phyloP scores from a whole-genome alignment of 495 filamentous ascomycete genomes.

The Penicillium fimorum region DNA sequence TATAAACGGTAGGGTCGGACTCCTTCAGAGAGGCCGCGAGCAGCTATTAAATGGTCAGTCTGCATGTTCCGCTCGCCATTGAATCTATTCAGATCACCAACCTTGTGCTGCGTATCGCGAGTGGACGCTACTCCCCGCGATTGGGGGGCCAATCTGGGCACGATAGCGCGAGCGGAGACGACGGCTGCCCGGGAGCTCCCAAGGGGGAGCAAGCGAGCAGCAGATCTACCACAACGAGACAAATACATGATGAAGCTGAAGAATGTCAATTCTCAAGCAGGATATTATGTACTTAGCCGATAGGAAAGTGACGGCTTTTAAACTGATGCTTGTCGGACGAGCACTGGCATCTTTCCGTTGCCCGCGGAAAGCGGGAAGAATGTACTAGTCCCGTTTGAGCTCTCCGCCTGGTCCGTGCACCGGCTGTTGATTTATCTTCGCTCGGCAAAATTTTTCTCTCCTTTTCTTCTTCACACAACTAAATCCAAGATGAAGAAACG shows the following conservation, averaged over 20 bases:
- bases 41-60: slow-evolving; percentile 51
- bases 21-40: slow-evolving; percentile 75
- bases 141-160: slow-evolving; percentile 25
- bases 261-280: slow-evolving; percentile 5
- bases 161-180: slow-evolving; percentile 21
- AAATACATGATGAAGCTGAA: slow-evolving; percentile 36
- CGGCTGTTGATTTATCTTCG: slow-evolving; percentile 16
- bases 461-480: slow-evolving; percentile 51
- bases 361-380: slow-evolving; percentile 44
- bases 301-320: slow-evolving; percentile 28
- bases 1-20: slow-evolving; percentile 80
- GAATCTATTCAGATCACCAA: slow-evolving; percentile 12
- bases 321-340: slow-evolving; percentile 26
- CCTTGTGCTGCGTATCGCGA: slow-evolving; percentile 46
- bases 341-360: slow-evolving; percentile 31
- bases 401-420: slow-evolving; percentile 36
- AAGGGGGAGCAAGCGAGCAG: slow-evolving; percentile 40
- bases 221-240: slow-evolving; percentile 43
- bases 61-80: slow-evolving; percentile 8
- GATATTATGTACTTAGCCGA: slow-evolving; percentile 19
- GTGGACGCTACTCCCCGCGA: slow-evolving; percentile 39
- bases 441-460: slow-evolving; percentile 22
- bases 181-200: slow-evolving; percentile 29
- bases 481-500: slow-evolving; percentile 56
- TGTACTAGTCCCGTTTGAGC: slow-evolving; percentile 26